phyloP scores from a whole-genome alignment of 1,284 basidiomycete species.

The Malassezia caprae region DNA sequence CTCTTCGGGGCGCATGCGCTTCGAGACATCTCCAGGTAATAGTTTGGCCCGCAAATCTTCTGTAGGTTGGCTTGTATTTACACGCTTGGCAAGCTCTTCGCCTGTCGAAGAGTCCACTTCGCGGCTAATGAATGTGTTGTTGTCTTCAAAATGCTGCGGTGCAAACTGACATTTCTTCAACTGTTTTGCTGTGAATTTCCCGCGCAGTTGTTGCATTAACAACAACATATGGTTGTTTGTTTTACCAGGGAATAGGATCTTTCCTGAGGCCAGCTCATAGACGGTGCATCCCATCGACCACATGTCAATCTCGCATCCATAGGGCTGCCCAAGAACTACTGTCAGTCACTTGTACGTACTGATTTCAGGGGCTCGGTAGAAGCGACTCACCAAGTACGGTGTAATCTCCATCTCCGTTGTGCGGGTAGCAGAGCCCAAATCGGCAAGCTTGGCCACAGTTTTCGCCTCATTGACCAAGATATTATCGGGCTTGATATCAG shows the following conservation, averaged over 20 bases:
- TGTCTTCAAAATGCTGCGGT: constrained; percentile 84
- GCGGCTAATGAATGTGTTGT: constrained; percentile 51
- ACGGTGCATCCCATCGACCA: constrained; percentile 98
- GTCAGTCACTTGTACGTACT: constrained; percentile 56
- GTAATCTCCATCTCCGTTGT: constrained; percentile 91
- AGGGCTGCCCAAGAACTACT: constrained; percentile 82
- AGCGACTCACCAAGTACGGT: constrained; percentile 91
- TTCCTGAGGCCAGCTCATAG: constrained; percentile 95
- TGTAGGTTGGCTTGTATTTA: constrained; percentile 72
- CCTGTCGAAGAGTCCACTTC: constrained; percentile 38
- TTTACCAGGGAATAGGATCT: constrained; percentile 91
- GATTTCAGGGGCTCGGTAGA: constrained; percentile 97
- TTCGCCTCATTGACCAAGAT: constrained; percentile 72
- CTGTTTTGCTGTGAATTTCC: constrained; percentile 82
- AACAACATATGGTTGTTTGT: constrained; percentile 94
- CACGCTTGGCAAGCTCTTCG: constrained; percentile 65
- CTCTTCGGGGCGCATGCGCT: constrained; percentile 77
- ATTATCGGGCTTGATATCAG: constrained; percentile 61
- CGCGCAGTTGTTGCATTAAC: constrained; percentile 72
- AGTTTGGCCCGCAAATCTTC: constrained; percentile 71
- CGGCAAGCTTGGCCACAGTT: constrained; percentile 84
- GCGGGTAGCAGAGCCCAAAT: constrained; percentile 89
- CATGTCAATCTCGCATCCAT: constrained; percentile 84
- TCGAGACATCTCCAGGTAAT: constrained; percentile 62
- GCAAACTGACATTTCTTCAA: constrained; percentile 89